phyloP scores from a whole-genome alignment of 2,329 filamentous ascomycete species.

The Verticillium dahliae region DNA sequence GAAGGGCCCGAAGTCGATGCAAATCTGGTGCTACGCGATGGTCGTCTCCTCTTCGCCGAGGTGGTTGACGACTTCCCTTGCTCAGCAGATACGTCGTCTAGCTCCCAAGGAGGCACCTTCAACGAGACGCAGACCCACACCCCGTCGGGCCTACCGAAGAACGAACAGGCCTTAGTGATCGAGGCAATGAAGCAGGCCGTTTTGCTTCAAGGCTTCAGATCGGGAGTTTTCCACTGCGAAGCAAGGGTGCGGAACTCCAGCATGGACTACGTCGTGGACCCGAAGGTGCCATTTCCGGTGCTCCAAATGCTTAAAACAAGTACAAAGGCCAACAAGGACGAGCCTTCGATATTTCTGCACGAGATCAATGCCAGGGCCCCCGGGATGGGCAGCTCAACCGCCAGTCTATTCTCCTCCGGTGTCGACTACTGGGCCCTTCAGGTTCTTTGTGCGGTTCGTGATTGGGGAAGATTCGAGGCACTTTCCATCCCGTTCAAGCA shows the following conservation, averaged over 20 bases:
- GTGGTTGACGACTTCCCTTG: conserved; percentile 30
- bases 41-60: conserved; percentile 31
- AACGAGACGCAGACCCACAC: conserved; percentile 17
- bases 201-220: conserved; percentile 15
- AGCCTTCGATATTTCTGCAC: conserved; percentile 16
- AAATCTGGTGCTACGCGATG: conserved; percentile 30
- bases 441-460: conserved; percentile 7
- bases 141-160: conserved; percentile 15
- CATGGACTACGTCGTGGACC: conserved; percentile 10
- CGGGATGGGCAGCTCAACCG: conserved; percentile 16
- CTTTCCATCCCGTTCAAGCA: background rate
- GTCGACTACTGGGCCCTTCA: conserved; percentile 22
- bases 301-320: background rate
- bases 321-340: background rate
- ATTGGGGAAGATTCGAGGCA: background rate
- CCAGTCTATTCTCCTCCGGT: conserved; percentile 17
- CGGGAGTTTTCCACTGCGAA: conserved; percentile 22
- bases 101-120: conserved; percentile 9
- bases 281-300: conserved; percentile 11
- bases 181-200: conserved; percentile 14
- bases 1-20: conserved; percentile 34
- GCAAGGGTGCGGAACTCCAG: conserved; percentile 19
- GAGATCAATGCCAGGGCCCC: conserved; percentile 23
- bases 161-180: conserved; percentile 13
- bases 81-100: conserved; percentile 5